Conservation (phyloP, 495 filamentous ascomycete genomes). For the Daldinia decipiens region DNA sequence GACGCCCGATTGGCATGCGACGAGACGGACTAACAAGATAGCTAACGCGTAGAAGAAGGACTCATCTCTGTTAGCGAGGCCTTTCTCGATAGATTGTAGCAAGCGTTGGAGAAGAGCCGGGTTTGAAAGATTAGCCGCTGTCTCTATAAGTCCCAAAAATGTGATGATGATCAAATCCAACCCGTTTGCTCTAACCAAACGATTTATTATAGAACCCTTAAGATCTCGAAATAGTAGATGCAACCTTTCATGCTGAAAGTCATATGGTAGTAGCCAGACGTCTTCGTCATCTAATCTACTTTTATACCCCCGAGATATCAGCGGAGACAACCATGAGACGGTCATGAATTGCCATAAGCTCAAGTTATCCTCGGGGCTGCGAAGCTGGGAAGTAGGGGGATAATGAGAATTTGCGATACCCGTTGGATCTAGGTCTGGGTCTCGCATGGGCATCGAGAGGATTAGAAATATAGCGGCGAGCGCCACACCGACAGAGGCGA, state of each 20-base stretch:
- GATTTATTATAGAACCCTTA: conserved; percentile 72
- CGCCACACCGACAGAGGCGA: conserved; percentile 56
- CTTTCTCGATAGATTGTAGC: conserved; percentile 71
- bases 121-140: conserved; percentile 68
- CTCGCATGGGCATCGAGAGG: conserved; percentile 76
- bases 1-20: conserved; percentile 71
- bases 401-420: conserved; percentile 70
- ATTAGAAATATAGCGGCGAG: conserved; percentile 62
- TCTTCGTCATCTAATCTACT: conserved; percentile 77
- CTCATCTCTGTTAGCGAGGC: conserved; percentile 57
- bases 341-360: conserved; percentile 83
- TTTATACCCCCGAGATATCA: conserved; percentile 70
- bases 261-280: conserved; percentile 78
- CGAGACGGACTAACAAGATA: conserved; percentile 67
- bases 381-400: conserved; percentile 65
- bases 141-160: conserved; percentile 68
- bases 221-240: conserved; percentile 78
- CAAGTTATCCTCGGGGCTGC: conserved; percentile 85
- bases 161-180: conserved; percentile 77
- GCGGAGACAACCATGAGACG: conserved; percentile 82
- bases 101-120: conserved; percentile 79
- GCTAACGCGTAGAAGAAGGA: conserved; percentile 73
- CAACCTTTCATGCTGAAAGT: conserved; percentile 78
- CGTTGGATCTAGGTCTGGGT: conserved; percentile 64
- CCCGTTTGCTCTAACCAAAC: conserved; percentile 77